phyloP scores from a whole-genome alignment of 2,329 filamentous ascomycete genomes.

The Aspergillus brunneoviolaceus region DNA sequence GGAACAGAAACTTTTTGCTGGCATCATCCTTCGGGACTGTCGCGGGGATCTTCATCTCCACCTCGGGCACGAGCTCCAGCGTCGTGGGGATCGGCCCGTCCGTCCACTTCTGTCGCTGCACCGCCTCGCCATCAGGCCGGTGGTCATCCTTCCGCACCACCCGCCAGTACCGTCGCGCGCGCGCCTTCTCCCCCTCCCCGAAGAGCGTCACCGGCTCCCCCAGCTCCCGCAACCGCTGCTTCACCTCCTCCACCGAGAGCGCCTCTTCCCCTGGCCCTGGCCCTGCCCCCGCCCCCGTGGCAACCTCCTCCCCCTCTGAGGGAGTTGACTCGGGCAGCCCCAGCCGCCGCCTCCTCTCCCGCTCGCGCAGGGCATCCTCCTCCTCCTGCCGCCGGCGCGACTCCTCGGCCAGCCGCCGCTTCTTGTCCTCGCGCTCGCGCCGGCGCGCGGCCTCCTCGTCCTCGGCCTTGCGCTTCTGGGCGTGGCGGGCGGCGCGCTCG shows the following conservation, averaged over 20 bases:
- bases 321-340: slow-evolving; percentile 73
- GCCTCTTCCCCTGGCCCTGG: slow-evolving; percentile 41
- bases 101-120: slow-evolving; percentile 50
- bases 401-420: slow-evolving; percentile 76
- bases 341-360: slow-evolving; percentile 68
- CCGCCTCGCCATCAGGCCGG: neutral
- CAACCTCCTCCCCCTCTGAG: slow-evolving; percentile 23
- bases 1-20: slow-evolving; percentile 70
- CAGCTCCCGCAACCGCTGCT: slow-evolving; percentile 65
- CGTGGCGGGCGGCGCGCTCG: slow-evolving; percentile 66
- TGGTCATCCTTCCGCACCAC: slow-evolving; percentile 39
- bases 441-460: slow-evolving; percentile 76
- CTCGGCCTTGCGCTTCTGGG: slow-evolving; percentile 83
- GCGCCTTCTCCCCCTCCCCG: slow-evolving; percentile 71
- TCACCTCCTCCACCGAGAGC: slow-evolving; percentile 69
- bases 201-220: slow-evolving; percentile 76
- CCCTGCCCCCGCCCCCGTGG: slow-evolving; percentile 37
- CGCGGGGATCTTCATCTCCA: slow-evolving; percentile 79
- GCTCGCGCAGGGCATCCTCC: slow-evolving; percentile 71
- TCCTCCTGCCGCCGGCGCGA: slow-evolving; percentile 68
- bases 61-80: slow-evolving; percentile 74
- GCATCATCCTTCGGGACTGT: slow-evolving; percentile 63
- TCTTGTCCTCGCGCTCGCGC: slow-evolving; percentile 75
- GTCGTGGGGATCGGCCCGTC: slow-evolving; percentile 85
- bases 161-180: slow-evolving; percentile 69